Evolutionary conservation across 1,139 yeast species (phyloP), one percentile per base, ranked within the genome.

Genomic region (Blastobotrys capitulatus): DNA sequence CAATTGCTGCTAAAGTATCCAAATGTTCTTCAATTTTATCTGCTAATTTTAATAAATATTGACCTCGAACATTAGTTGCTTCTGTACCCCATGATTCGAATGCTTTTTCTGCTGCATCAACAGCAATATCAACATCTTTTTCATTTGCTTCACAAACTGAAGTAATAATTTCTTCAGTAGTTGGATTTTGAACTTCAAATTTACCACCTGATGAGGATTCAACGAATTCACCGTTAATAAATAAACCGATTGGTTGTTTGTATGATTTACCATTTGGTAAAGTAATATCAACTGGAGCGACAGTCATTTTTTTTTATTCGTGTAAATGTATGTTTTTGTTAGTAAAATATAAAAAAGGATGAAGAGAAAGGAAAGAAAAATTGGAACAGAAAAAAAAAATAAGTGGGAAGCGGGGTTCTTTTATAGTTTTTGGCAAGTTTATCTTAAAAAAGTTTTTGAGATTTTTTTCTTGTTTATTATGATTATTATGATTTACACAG

Each of bases 211-310:
- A 65, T 51, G 63, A 64, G 22, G 83, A 71, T 35, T 71, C 64
- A 38, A 77, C 80, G 52, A 78, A 77, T 60, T 80, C 77, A 61
- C 78, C 78, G 70, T 78, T 77, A 63, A 80, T 79, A 70, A 77
- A 78, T 60, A 80, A 65, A 57, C 85, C 85, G 29, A 82, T 78
- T 61, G 86, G 87, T 68, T 82, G 87, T 54, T 76, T 76, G 74
- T 66, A 74, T 51, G 69, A 71, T 50, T 71, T 65, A 48, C 86
- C 86, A 61, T 79, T 82, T 57, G 88, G 87, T 45, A 82, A 73
- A 12, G 74, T 78, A 54, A 83, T 66, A 26, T 69, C 39, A 13
- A 44, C 48, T 19, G 44, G 25, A 18, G 8, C 25, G 15, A 41
- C 44, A n/a, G n/a, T n/a, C 20, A 36, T n/a, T 15, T 20, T 19